Base-by-base conservation (phyloP, 2,329 filamentous ascomycete genomes). In the Acrocalymma vagum region DNA sequence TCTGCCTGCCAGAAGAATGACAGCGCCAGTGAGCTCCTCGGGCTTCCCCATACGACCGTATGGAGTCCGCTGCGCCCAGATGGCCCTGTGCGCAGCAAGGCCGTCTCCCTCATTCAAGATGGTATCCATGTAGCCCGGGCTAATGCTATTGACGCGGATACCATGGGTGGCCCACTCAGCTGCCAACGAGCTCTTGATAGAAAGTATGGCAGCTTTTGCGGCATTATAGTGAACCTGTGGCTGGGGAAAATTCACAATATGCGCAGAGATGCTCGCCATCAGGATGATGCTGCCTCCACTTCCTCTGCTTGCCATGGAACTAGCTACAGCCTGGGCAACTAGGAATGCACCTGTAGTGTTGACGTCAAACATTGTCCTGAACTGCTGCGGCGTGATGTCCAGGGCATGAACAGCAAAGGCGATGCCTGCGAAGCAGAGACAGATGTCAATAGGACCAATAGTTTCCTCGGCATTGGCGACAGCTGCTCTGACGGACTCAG, bases 91-190 rank as follows among this genome's bases (percentile, higher is more conserved):
- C 29, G 85, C 86, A 52, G 90, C 87, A 15, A n/a, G n/a, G n/a
- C n/a, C 63, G 15, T 60, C 61, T 3, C 69, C 68, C 50, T 72
- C 63, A 31, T 69, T 92, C 49, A 90, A 78, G 5, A 85, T 86
- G 5, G 88, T 92, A 75, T 91, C 87, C 86, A 91, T 91, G 77
- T 91, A 91, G 18, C 88, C 87, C n/a, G 88, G 88, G 8, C 83
- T 88, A 72, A 92, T 89, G 70, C 82, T 85, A 80, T 92, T 92
- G 63, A 90, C 87, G 29, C 88, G 85, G 63, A 92, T 89, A 58
- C 79, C 78, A 72, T 88, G 79, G 70, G 87, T 86, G 64, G 87
- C 86, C 88, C 88, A 92, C 73, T 93, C 88, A 21, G 87, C 86
- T 31, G 87, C 88, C 21, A 93, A 81, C 3, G 86, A 90, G 77